Percentiles rank a stretch among this genome's conserved stretches.
phyloP scores from a whole-genome alignment of 139 green algal species.

The Bryopsis sp. region DNA sequence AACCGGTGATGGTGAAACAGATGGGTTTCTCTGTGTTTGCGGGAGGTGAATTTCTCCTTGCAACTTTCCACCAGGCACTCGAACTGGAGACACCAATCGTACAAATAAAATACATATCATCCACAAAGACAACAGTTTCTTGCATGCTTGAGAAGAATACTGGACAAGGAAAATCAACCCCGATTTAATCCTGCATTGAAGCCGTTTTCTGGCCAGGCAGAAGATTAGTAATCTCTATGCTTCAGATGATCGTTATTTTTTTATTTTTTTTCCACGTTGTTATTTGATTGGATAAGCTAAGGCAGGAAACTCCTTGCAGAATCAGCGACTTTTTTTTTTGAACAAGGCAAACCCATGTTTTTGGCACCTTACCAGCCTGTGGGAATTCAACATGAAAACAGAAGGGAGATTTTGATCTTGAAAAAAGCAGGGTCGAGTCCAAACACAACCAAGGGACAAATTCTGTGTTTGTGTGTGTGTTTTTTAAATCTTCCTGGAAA shows the following conservation, averaged over 20 bases:
- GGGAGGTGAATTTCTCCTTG: not conserved
- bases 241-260: not conserved
- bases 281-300: too few relatives aligned
- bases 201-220: not conserved
- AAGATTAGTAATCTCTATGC: not conserved
- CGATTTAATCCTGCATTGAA: not conserved
- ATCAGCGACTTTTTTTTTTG: not conserved
- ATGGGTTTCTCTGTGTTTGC: too few relatives aligned
- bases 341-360: not conserved
- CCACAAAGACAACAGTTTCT: not conserved
- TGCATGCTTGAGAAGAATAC: not conserved
- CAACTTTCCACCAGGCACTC: not conserved
- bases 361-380: not conserved
- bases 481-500: too few relatives aligned
- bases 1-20: too few relatives aligned
- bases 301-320: too few relatives aligned
- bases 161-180: not conserved
- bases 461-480: not conserved
- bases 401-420: not conserved
- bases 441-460: not conserved
- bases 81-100: too few relatives aligned
- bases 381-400: not conserved
- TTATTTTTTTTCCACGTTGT: not conserved
- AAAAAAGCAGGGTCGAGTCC: not conserved
- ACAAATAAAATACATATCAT: too few relatives aligned